Evolutionary conservation across 2,329 filamentous ascomycete species (phyloP).

Genomic region (Aspergillus sp.): DNA sequence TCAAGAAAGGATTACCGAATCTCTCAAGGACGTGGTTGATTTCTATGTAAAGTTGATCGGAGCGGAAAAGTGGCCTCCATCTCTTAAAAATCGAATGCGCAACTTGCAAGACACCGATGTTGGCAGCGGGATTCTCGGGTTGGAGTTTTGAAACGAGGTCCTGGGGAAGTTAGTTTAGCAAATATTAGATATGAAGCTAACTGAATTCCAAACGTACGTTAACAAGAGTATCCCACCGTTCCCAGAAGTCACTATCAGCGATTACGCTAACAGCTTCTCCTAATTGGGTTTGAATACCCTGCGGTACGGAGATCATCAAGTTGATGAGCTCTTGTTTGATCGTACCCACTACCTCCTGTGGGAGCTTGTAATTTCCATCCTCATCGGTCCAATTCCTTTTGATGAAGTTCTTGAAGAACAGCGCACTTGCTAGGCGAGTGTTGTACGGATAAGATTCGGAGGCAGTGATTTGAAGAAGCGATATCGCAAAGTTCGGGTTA

Average conservation of each 20-base stretch:
- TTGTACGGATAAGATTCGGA: constrained; percentile 69
- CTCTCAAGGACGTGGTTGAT: constrained; percentile 91
- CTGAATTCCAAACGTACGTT: constrained; percentile 56
- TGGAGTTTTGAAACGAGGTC: constrained; percentile 89
- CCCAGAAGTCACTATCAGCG: constrained; percentile 96
- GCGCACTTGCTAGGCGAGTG: constrained; percentile 80
- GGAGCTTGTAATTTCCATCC: constrained; percentile 88
- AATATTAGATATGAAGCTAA: not conserved
- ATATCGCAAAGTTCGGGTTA: constrained; percentile 84
- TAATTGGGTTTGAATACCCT: constrained; percentile 86
- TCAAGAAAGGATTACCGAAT: constrained; percentile 81
- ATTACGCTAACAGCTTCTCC: constrained; percentile 97
- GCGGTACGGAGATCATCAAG: constrained; percentile 89
- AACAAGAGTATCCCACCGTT: constrained; percentile 93
- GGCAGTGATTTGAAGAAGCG: constrained; percentile 86
- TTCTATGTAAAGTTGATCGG: constrained; percentile 88
- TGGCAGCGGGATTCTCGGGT: constrained; percentile 75
- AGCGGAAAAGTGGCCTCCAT: constrained; percentile 92
- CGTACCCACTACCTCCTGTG: constrained; percentile 74
- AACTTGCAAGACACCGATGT: constrained; percentile 92
- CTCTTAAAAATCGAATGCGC: constrained; percentile 97
- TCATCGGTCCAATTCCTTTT: constrained; percentile 94
- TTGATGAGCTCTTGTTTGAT: constrained; percentile 96
- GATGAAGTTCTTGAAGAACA: constrained; percentile 99
- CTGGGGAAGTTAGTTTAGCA: constrained; percentile 38